Evolutionary conservation across 331 rosid species (phyloP).

Genomic region (Acacia concinna): DNA sequence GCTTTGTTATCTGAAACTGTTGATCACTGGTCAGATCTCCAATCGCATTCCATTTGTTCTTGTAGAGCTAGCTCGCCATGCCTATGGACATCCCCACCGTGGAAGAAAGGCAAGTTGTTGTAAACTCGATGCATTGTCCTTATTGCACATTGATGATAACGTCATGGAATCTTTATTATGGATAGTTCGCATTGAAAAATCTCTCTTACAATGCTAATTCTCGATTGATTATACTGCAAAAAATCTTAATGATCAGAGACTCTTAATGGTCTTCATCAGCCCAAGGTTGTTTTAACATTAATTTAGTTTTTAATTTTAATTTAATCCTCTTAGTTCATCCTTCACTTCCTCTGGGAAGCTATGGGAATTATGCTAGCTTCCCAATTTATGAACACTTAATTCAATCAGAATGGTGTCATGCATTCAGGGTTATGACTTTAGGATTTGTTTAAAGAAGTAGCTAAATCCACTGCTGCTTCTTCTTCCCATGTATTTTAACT

Average conservation of each 20-base stretch:
- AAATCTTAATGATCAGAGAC: background rate
- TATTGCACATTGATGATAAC: background rate
- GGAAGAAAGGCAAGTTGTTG: conserved; percentile 47
- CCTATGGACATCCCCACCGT: conserved; percentile 45
- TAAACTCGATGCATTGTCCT: background rate
- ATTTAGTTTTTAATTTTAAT: background rate
- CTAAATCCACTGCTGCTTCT: conserved; percentile 16
- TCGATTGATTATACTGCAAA: conserved; percentile 5
- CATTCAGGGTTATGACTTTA: background rate
- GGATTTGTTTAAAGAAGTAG: background rate
- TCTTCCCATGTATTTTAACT: background rate
- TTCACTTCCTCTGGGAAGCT: background rate
- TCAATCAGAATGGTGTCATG: background rate
- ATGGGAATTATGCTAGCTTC: background rate
- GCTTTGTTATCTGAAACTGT: conserved; percentile 13
- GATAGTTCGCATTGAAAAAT: background rate
- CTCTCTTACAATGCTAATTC: conserved; percentile 14
- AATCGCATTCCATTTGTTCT: background rate
- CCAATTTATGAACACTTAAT: background rate
- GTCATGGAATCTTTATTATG: background rate
- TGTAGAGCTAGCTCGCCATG: conserved; percentile 46
- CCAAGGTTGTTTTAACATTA: background rate
- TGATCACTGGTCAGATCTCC: conserved; percentile 17
- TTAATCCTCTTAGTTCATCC: background rate
- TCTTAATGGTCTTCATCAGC: background rate